These are phyloP conservation scores for Curvularia sp. DNA, from an alignment of 2,329 filamentous ascomycete genomes.

Conservation along the genomic window DNA sequence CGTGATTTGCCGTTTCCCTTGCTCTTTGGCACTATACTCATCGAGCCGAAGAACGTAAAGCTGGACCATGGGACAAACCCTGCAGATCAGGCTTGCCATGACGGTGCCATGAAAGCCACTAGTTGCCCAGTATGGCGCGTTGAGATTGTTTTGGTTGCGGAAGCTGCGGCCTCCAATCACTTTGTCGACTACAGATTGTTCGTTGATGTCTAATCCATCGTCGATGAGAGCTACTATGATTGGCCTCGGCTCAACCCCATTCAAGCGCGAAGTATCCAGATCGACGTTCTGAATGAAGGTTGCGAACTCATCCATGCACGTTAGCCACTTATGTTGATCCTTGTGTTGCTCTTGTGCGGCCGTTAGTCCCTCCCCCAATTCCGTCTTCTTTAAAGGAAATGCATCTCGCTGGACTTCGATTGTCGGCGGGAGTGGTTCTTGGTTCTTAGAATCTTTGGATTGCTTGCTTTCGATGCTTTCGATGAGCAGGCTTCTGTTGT, in stretches of 20 bases:
- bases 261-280: not conserved
- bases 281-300: not conserved
- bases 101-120: not conserved
- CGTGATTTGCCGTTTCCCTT: not conserved
- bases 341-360: not conserved
- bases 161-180: not conserved
- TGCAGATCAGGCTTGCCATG: not conserved
- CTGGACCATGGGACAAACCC: not conserved
- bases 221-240: not conserved
- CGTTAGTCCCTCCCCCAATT: not conserved
- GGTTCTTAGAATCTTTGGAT: not conserved
- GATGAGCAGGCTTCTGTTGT: not conserved
- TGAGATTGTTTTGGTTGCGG: not conserved
- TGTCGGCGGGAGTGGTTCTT: not conserved
- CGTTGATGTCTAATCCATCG: conserved; percentile 1
- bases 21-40: not conserved
- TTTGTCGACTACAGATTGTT: not conserved
- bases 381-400: not conserved
- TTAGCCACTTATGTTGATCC: not conserved
- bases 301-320: not conserved
- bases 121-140: conserved; percentile 1
- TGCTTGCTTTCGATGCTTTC: not conserved
- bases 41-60: not conserved
- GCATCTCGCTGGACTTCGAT: not conserved
- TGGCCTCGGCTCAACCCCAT: not conserved